Evolutionary conservation across 2,329 filamentous ascomycete genomes (phyloP), one percentile per base, ranked within the genome.

Genomic region (Periglandula ipomoeae): DNA sequence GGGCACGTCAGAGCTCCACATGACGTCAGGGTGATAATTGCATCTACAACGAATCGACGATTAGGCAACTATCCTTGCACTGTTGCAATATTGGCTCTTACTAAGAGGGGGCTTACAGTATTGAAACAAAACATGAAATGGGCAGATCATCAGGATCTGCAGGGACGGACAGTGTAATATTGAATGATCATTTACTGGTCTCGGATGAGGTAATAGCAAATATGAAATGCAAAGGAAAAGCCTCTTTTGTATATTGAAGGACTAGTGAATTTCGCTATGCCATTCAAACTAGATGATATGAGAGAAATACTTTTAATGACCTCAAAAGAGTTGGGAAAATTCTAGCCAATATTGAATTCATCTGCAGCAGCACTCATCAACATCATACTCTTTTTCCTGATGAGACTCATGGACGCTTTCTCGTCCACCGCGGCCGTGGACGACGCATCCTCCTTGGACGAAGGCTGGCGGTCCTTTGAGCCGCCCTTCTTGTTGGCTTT

Each of bases 301-400:
- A 19, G 20, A 19, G 20, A 19, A 38, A 19, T 6, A 38, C 35
- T 38, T 38, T 38, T 38, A 19, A 38, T 13, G 9, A 42, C 13
- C 23, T 23, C 10, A 13, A 17, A 20, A 27, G 13, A 19, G 1
- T 17, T 5, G 13, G 19, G 23, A 44, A 22, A 20, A n/a, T 48
- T 26, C 48, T 68, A 84, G 15, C 81, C 81, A 61, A 86, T 76
- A 61, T 86, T 86, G 59, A 86, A 86, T 67, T 86, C 82, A 54
- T 74, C 74, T 19, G 80, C 77, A 51, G 71, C 73, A 56, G 81
- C 79, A 67, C 79, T 82, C 69, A 77, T 77, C 68, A 81, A 70
- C 78, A 79, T 84, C 65, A 75, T 79, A 64, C 73, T 79, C 53
- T 80, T 81, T 76, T 61, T 79, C 75, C 63, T 80, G 73, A 61